Conservation (phyloP, 1,284 basidiomycete genomes). For the Microbotryum scabiosae region DNA sequence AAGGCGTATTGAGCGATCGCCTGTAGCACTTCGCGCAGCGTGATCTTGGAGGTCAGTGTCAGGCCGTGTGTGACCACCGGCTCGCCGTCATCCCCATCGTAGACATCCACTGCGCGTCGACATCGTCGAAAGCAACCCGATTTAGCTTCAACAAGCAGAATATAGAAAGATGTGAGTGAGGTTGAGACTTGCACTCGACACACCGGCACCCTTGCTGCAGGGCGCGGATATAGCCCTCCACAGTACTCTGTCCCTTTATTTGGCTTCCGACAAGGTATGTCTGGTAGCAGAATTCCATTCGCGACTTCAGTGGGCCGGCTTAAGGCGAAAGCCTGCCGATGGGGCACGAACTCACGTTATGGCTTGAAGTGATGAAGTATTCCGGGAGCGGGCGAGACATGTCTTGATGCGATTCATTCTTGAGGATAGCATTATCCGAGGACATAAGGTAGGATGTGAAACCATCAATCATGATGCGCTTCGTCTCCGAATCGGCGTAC, state of each 20-base stretch:
- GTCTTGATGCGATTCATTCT: slow-evolving; percentile 48
- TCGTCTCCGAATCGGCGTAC: slow-evolving; percentile 42
- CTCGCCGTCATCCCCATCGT: slow-evolving; percentile 68
- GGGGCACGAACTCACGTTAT: slow-evolving; percentile 52
- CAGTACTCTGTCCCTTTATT: slow-evolving; percentile 82
- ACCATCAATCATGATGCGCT: slow-evolving; percentile 49
- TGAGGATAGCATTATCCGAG: slow-evolving; percentile 54
- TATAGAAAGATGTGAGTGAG: slow-evolving; percentile 5
- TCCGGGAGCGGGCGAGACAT: slow-evolving; percentile 75
- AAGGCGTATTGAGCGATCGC: slow-evolving; percentile 92
- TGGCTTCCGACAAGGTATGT: slow-evolving; percentile 95
- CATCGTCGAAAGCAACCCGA: no score
- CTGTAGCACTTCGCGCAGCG: slow-evolving; percentile 72
- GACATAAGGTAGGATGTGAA: slow-evolving; percentile 71
- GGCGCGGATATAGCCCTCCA: slow-evolving; percentile 92
- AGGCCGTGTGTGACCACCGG: slow-evolving; percentile 84
- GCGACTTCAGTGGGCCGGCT: no score
- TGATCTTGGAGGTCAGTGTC: slow-evolving; percentile 79
- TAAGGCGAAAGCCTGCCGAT: neutral
- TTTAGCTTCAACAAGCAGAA: slow-evolving; percentile 5
- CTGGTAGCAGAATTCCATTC: slow-evolving; percentile 6
- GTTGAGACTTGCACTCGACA: slow-evolving; percentile 60
- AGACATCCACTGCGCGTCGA: slow-evolving; percentile 70
- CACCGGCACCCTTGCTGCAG: slow-evolving; percentile 82
- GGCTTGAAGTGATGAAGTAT: slow-evolving; percentile 88